Evolutionary conservation across 106 monocot species (phyloP).

Genomic region (Allium sativum): DNA sequence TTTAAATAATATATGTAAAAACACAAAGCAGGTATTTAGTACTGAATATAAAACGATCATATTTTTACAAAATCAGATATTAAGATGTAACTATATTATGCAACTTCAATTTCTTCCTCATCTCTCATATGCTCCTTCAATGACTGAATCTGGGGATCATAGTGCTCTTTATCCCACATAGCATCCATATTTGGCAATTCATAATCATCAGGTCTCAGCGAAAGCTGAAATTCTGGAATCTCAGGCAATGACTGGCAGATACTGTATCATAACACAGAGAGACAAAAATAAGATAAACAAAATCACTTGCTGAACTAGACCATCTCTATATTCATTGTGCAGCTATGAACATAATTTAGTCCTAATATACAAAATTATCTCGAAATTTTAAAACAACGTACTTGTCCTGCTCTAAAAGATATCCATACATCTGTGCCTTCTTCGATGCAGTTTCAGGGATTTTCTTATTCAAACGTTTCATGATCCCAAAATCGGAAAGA

Average conservation of each 20-base stretch:
- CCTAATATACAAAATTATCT: neutral
- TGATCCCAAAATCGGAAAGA: slow-evolving; percentile 58
- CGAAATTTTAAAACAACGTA: slow-evolving; percentile 13
- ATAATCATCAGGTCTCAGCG: slow-evolving; percentile 50
- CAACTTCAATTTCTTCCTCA: slow-evolving; percentile 17
- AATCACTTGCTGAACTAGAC: too few species aligned
- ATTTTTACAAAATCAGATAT: too few species aligned
- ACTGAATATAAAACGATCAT: too few species aligned
- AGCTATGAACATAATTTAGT: neutral
- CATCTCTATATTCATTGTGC: neutral
- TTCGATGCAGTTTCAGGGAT: slow-evolving; percentile 46
- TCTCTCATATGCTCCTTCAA: slow-evolving; percentile 58
- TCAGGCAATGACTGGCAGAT: slow-evolving; percentile 50
- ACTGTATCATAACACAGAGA: slow-evolving; percentile 14
- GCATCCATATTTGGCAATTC: slow-evolving; percentile 43
- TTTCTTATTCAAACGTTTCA: slow-evolving; percentile 67
- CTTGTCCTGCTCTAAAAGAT: slow-evolving; percentile 60
- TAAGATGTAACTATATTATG: too few species aligned
- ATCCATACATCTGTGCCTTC: slow-evolving; percentile 58
- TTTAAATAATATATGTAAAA: too few species aligned
- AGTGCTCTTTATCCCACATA: slow-evolving; percentile 37
- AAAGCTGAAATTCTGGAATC: slow-evolving; percentile 65
- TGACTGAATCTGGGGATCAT: slow-evolving; percentile 43
- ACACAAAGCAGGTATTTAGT: too few species aligned
- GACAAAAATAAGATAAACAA: too few species aligned